Base-by-base conservation (phyloP, 2,329 filamentous ascomycete genomes). In the Apiospora saccharicola region DNA sequence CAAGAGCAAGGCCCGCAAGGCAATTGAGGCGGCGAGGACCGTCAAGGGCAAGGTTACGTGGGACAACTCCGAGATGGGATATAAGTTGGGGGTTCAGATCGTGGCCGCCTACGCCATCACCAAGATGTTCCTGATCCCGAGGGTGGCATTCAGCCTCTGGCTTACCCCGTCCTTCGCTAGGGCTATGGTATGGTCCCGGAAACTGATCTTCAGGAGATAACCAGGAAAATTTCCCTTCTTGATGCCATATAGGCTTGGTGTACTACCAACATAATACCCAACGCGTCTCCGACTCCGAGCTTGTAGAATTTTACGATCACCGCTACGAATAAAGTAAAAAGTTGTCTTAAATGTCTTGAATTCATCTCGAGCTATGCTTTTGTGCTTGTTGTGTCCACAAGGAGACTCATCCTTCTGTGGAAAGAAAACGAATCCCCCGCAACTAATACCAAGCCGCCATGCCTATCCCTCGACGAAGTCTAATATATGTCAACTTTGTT, bases 101-200 rank as follows among this genome's bases (percentile, higher is more conserved):
- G 96, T 94, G 34, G 92, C 96, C 26, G 95, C 96, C 6, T 99
- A 96, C 85, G 93, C 94, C 0, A 89, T 98, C 74, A 97, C 94
- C 0, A 99, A 99, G 84, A 91, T 90, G 22, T 79, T 98, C 72
- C 81, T 99, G 75, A 94, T 96, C 0, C 78, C 93, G 16, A 88
- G 96, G 76, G 89, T 99, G 74, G 84, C 92, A 37, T 82, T 90
- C 8, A 98, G 95, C 83, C 88, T 97, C 4, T 97, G 93, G 94
- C 92, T 89, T 19, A 98, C 96, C 67, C 96, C 96, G 4, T 97
- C 94, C 93, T 97, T 98, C 86, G 95, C 95, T 1, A 88, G 91
- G 61, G 84, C 89, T 30, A 84, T 93, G 51, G 82, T 93, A 16
- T 81, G 82, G 68, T 71, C 82, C 26, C 75, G 79, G 68, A 77